Base-by-base conservation (phyloP, 345 rosid species). In the Anacardium occidentale region DNA sequence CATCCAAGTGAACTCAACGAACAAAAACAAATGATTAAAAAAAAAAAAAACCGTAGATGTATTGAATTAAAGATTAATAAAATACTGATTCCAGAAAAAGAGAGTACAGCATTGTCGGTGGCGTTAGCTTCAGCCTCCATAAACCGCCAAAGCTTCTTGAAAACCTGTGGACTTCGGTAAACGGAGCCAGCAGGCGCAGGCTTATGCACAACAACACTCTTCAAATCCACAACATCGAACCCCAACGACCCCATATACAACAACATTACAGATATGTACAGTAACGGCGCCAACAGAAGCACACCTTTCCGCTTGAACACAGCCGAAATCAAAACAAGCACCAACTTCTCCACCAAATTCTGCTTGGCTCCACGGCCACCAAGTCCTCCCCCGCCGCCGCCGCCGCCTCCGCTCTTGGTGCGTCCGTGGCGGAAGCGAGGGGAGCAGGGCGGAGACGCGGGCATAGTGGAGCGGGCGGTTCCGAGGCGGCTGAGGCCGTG, bases 401-500 rank as follows among this genome's bases (percentile, higher is more conserved):
- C 48, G 5, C 72, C 77, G 26, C 47, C 71, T 20, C 42, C 42
- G 15, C 20, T 68, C 84, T 83, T 85, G 53, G 71, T 73, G 29
- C 93, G 87, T 74, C 70, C 76, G 75, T 80, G 90, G 45, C 97
- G 97, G n/a, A 83, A 67, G 37, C 95, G 87, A 21, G 98, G 98
- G 0, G 97, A 94, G 10, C 95, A 86, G 5, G 97, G 97, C 40
- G 97, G 98, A 13, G 98, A 91, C 0, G 74, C 77, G 13, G 78
- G 9, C 42, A 9, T 37, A 37, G 42, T 37, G 9, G 42, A 78
- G 25, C 90, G 83, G 61, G 76, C 90, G 60, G 77, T 72, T 62
- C 97, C 89, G 7, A 94, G 92, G 72, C 97, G 98, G 86, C 93
- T 94, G 78, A 78, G 85, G 66, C 98, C 95, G 83, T 90, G 90